phyloP scores from a whole-genome alignment of 768 basidiomycete genomes.

The Lactifluus hygrophoroides region DNA sequence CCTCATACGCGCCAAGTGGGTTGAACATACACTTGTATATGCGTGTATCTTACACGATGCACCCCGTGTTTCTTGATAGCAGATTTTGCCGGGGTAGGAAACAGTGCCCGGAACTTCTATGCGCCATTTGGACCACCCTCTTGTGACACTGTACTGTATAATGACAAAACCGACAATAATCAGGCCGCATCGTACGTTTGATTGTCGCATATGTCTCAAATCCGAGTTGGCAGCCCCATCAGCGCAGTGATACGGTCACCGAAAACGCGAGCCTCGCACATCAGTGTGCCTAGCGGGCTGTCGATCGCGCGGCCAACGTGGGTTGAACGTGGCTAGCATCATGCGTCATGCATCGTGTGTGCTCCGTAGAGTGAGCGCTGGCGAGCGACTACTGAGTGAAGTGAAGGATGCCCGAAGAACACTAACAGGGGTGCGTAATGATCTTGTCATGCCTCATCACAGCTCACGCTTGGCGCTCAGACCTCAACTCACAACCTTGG shows the following conservation, averaged over 20 bases:
- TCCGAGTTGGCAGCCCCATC: background rate
- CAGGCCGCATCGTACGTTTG: background rate
- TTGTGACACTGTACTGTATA: too few relatives aligned
- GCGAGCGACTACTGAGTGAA: background rate
- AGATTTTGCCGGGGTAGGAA: background rate
- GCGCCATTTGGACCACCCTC: too few relatives aligned
- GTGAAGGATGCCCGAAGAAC: background rate
- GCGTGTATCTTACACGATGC: too few relatives aligned
- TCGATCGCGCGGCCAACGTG: background rate
- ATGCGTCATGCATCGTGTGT: background rate
- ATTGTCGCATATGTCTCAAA: background rate
- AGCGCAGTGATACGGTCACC: background rate
- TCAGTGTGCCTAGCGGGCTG: background rate
- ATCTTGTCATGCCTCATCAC: background rate
- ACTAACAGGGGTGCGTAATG: background rate
- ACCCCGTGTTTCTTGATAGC: too few relatives aligned
- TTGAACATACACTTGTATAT: too few relatives aligned
- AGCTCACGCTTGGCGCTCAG: background rate
- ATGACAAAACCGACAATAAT: background rate
- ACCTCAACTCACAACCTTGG: too few relatives aligned
- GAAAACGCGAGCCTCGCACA: background rate
- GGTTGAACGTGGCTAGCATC: background rate
- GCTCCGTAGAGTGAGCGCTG: background rate
- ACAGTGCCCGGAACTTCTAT: too few relatives aligned
- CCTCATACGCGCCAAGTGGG: too few relatives aligned